Percentiles rank a stretch among this genome's conserved stretches.
Evolutionary conservation across 192 early-diverging fungal genomes (phyloP).

Genomic region (Gaertneriomyces sp.): DNA sequence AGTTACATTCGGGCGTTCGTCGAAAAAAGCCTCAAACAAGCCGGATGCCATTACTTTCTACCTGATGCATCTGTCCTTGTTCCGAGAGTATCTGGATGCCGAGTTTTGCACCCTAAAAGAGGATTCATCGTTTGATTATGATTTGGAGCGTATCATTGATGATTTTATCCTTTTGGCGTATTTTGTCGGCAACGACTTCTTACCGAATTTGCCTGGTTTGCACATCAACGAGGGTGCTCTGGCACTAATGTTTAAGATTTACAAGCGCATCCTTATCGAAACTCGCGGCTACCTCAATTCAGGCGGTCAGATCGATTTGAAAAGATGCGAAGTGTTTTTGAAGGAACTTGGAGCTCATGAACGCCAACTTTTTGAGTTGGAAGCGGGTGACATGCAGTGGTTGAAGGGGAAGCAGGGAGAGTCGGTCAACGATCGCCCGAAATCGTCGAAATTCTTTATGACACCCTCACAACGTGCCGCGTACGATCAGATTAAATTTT

Average conservation of each 20-base stretch:
- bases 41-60: constrained; percentile 60
- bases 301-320: constrained; percentile 72
- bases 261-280: constrained; percentile 75
- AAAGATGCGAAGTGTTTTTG: constrained; percentile 74
- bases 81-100: constrained; percentile 85
- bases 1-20: constrained; percentile 73
- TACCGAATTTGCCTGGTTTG: constrained; percentile 89
- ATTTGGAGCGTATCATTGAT: constrained; percentile 89
- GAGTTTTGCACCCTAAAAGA: constrained; percentile 65
- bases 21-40: constrained; percentile 60
- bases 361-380: constrained; percentile 67
- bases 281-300: constrained; percentile 83
- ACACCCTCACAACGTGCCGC: constrained; percentile 10
- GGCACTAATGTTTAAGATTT: constrained; percentile 80
- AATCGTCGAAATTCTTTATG: neutral
- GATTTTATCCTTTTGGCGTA: constrained; percentile 97
- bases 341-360: constrained; percentile 81
- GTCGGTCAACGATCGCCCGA: neutral
- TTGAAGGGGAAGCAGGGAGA: constrained; percentile 25
- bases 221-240: constrained; percentile 95
- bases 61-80: constrained; percentile 68
- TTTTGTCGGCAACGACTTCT: constrained; percentile 98
- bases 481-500: constrained; percentile 51
- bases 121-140: constrained; percentile 69
- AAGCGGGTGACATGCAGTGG: constrained; percentile 35